Conservation (phyloP, 768 basidiomycete species). For the Nidula microcarpa region DNA sequence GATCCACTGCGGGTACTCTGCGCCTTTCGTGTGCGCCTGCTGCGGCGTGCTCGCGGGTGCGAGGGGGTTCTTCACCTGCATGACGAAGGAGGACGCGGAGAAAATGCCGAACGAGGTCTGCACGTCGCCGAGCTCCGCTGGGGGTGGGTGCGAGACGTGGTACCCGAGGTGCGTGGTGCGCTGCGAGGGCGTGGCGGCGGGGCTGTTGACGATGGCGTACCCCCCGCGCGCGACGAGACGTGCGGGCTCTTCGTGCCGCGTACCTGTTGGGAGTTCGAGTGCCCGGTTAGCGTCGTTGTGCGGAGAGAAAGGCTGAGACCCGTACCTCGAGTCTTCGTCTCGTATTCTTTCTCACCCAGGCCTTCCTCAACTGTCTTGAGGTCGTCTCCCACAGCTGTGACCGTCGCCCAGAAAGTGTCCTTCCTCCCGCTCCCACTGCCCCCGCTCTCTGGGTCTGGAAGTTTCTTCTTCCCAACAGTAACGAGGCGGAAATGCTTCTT, state of each 20-base stretch:
- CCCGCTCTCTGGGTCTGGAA: constrained; percentile 42
- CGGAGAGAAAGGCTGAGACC: background rate
- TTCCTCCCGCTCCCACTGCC: constrained; percentile 30
- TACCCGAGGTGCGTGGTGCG: constrained; percentile 56
- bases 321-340: constrained; percentile 60
- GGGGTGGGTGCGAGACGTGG: constrained; percentile 49
- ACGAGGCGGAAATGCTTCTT: constrained; percentile 48
- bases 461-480: constrained; percentile 54
- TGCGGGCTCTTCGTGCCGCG: constrained; percentile 46
- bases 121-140: constrained; percentile 41
- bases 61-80: constrained; percentile 62
- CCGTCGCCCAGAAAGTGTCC: constrained; percentile 50
- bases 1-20: constrained; percentile 44
- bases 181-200: constrained; percentile 37
- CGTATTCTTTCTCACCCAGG: constrained; percentile 48
- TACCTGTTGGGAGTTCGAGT: constrained; percentile 24
- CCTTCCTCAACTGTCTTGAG: constrained; percentile 42
- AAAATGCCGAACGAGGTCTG: constrained; percentile 54
- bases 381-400: constrained; percentile 49
- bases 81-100: constrained; percentile 47
- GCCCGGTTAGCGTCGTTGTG: background rate
- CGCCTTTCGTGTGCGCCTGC: constrained; percentile 26
- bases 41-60: constrained; percentile 34
- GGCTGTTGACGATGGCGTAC: constrained; percentile 55
- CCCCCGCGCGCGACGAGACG: constrained; percentile 56